Conservation (phyloP, 1,284 basidiomycete genomes). For the Heterobasidion irregulare region DNA sequence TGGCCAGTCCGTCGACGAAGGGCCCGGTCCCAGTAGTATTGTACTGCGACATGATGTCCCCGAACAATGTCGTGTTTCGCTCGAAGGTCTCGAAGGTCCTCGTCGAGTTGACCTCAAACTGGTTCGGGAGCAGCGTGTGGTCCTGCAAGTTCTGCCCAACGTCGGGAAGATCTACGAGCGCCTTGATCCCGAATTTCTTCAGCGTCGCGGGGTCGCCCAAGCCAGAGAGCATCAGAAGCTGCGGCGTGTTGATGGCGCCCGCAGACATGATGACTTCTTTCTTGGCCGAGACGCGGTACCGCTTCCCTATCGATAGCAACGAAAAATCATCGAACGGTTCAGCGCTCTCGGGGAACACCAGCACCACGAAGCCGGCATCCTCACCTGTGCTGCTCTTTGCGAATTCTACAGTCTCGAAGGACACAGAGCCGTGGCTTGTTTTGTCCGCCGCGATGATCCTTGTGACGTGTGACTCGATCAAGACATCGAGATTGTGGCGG, state of each 20-base stretch:
- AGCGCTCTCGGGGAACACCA: background rate
- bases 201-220: slow-evolving; percentile 27
- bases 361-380: slow-evolving; percentile 7
- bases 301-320: background rate
- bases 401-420: slow-evolving; percentile 16
- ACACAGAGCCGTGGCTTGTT: slow-evolving; percentile 28
- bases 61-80: slow-evolving; percentile 8
- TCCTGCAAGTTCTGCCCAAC: slow-evolving; percentile 34
- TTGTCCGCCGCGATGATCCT: background rate
- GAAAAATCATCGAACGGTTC: background rate
- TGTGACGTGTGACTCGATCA: slow-evolving; percentile 13
- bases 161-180: slow-evolving; percentile 22
- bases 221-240: slow-evolving; percentile 35
- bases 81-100: slow-evolving; percentile 12
- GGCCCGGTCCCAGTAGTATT: slow-evolving; percentile 9
- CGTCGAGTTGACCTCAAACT: slow-evolving; percentile 13
- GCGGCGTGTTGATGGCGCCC: slow-evolving; percentile 30
- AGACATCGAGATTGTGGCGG: slow-evolving; percentile 16
- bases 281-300: slow-evolving; percentile 13
- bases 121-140: slow-evolving; percentile 16
- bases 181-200: slow-evolving; percentile 19
- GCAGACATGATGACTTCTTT: slow-evolving; percentile 24
- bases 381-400: background rate
- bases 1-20: slow-evolving; percentile 7
- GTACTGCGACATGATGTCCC: slow-evolving; percentile 10